Base-by-base conservation (phyloP, 73 alveolate genomes). In the Breviolum minutum region DNA sequence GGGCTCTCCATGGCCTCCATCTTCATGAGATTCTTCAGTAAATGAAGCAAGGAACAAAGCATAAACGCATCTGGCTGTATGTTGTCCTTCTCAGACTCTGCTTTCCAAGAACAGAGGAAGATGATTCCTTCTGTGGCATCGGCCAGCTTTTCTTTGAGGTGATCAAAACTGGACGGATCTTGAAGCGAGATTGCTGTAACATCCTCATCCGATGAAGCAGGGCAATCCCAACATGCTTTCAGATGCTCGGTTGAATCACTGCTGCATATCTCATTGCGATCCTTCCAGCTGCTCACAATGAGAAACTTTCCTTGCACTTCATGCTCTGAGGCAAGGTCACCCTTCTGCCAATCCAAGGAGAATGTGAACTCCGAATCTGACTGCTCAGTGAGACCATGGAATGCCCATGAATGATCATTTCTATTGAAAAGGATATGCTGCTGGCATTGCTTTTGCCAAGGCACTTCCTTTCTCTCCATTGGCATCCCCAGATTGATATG, bases 181-280 rank as follows among this genome's bases (percentile, higher is more conserved):
- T 40, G 54, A 40, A 40, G 54, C 54, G 54, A 40, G 54, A 40
- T 40, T 40, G 54, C 54, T 3, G 54, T 2, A 40, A 40, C 86
- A 26, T 76, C 86, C 19, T 76, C 48, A 76, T 76, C 86, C 54
- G 32, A 27, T 76, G 19, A 27, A 40, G 17, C 54, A 3, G 86
- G 86, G 86, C 86, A 76, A 76, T 27, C 32, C 86, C 86, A 76
- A 24, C 86, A 76, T 22, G 86, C 86, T 24, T 76, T 14, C n/a
- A 68, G 48, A 76, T 76, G 26, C 17, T 40, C 86, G 54, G 30
- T 12, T 76, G 26, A 13, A 27, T 12, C 54, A 0, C 61, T 16
- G 54, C 54, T 40, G 54, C 54, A 20, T 17, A 76, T 27, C 86
- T 12, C 17, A 24, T 22, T 22, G 60, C 86, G 30, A 27, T 76